These are phyloP conservation scores for Neurospora africana DNA, from an alignment of 495 filamentous ascomycete genomes.

Conservation along the genomic window DNA sequence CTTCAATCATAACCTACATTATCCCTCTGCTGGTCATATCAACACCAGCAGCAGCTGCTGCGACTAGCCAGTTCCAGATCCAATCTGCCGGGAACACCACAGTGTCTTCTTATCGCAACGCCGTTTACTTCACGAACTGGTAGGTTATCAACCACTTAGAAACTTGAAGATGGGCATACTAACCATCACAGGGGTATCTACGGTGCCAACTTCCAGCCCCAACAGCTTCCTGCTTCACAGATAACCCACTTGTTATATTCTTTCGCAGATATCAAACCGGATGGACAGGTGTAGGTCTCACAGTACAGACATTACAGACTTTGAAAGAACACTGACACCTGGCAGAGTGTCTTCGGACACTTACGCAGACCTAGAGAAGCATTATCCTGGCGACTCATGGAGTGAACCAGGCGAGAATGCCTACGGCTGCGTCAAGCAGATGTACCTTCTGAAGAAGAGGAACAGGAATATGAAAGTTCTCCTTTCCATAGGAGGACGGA, in stretches of 20 bases:
- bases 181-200: constrained; percentile 57
- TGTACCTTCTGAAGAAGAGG: constrained; percentile 71
- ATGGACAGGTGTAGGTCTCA: constrained; percentile 65
- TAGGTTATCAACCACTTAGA: constrained; percentile 6
- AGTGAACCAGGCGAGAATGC: constrained; percentile 54
- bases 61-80: not conserved
- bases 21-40: not conserved
- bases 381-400: constrained; percentile 64
- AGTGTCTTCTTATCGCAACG: constrained; percentile 18
- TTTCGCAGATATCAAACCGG: constrained; percentile 71
- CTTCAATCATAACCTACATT: not conserved
- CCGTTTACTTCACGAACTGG: constrained; percentile 40
- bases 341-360: constrained; percentile 39
- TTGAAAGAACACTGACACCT: not conserved
- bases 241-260: constrained; percentile 81
- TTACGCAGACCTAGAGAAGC: constrained; percentile 59
- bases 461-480: constrained; percentile 74
- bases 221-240: constrained; percentile 65
- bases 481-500: constrained; percentile 85
- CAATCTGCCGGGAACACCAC: not conserved
- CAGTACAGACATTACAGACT: not conserved
- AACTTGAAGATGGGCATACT: not conserved
- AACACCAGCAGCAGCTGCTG: not conserved
- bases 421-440: constrained; percentile 77
- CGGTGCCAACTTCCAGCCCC: constrained; percentile 61